phyloP scores from a whole-genome alignment of 768 basidiomycete genomes.

The Tulasnella sp. region DNA sequence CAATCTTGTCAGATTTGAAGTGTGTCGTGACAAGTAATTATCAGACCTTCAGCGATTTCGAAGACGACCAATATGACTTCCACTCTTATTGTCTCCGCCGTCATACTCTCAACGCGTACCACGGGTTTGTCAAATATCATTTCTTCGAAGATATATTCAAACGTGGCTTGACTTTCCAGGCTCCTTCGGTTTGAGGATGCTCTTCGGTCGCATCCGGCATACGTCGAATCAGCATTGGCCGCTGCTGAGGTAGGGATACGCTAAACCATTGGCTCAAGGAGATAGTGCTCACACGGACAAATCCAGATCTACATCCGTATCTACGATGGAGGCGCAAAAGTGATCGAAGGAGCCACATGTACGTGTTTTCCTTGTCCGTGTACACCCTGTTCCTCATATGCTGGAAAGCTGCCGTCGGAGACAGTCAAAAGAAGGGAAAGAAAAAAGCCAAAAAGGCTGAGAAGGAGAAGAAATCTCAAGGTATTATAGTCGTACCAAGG shows the following conservation, averaged over 20 bases:
- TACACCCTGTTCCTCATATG: background rate
- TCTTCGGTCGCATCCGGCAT: slow-evolving; percentile 71
- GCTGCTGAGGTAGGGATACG: slow-evolving; percentile 56
- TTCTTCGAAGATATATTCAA: too few species aligned
- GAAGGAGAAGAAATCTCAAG: slow-evolving; percentile 15
- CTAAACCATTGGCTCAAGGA: slow-evolving; percentile 30
- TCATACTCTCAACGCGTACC: slow-evolving; percentile 79
- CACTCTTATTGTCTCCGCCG: slow-evolving; percentile 91
- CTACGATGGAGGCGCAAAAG: slow-evolving; percentile 60
- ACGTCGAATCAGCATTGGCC: slow-evolving; percentile 65
- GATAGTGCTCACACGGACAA: background rate
- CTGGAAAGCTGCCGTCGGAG: slow-evolving; percentile 44
- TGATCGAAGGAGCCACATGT: slow-evolving; percentile 41
- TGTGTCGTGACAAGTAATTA: background rate
- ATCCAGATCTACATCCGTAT: slow-evolving; percentile 68
- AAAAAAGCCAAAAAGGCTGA: slow-evolving; percentile 75
- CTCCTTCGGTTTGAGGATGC: slow-evolving; percentile 78
- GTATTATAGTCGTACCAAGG: slow-evolving; percentile 13
- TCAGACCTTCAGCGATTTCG: slow-evolving; percentile 77
- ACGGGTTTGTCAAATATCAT: slow-evolving; percentile 55
- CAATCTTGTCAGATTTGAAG: background rate
- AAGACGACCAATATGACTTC: slow-evolving; percentile 98
- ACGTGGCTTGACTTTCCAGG: slow-evolving; percentile 42
- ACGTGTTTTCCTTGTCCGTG: background rate
- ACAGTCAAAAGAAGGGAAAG: slow-evolving; percentile 73